Base-by-base conservation (phyloP, 2,329 filamentous ascomycete genomes). In the Pseudogymnoascus sp. region DNA sequence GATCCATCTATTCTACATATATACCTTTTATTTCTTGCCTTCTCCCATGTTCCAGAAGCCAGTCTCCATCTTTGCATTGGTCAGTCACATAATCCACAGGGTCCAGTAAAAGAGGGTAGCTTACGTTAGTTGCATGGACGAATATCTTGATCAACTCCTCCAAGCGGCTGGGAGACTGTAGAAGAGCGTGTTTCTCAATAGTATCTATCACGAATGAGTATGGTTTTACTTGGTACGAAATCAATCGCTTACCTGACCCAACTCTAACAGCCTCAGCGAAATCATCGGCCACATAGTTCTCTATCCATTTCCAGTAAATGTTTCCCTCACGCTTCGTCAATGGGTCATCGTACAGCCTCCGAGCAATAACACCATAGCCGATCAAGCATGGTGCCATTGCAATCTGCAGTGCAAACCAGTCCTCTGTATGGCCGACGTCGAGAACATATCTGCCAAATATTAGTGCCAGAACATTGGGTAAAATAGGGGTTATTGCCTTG, bases 91-190 rank as follows among this genome's bases (percentile, higher is more conserved):
- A 11, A 68, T 64, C 60, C 59, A 57, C 15, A 15, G 21, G 31
- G 36, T 59, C 61, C 44, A 61, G 41, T 21, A 2, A 24, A 15
- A 15, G 11, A 29, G 3, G 44, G 26, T 31, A 40, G 71, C 81
- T 74, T 73, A 90, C 89, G 78, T 87, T 89, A 13, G 91, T 95
- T n/a, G 88, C 90, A 67, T 92, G 88, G 54, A 92, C 84, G 70
- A 97, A 97, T 59, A 97, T 90, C 66, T 83, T 80, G 50, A 93
- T 84, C 58, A 97, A 76, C 71, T 96, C 88, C 68, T 96, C 91
- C 62, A 97, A 83, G 44, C 91, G 80, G 37, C 78, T 79, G 0
- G 88, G 85, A 1, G 90, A 92, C 67, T 93, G 88, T 58, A 84
- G 76, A n/a, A 81, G 76, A 13, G 89, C 86, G 69, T 92, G 81